Conservation (phyloP, 2,329 filamentous ascomycete species). For the Nigrospora oryzae region DNA sequence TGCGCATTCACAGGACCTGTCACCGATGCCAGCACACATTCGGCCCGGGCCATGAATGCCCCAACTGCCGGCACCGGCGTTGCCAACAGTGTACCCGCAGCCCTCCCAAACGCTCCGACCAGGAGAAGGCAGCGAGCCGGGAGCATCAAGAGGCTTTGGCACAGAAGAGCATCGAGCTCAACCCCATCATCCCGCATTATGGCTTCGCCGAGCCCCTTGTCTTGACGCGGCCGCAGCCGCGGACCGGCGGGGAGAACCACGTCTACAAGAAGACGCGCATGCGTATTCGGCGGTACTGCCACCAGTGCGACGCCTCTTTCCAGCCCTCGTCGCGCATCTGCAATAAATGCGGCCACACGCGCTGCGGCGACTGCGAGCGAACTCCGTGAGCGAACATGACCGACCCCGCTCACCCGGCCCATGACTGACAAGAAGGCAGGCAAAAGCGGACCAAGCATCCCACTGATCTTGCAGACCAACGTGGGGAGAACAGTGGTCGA, state of each 20-base stretch:
- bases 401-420: not conserved
- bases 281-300: constrained; percentile 67
- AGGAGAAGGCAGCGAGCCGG: constrained; percentile 43
- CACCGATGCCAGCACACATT: constrained; percentile 74
- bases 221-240: constrained; percentile 52
- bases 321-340: constrained; percentile 50
- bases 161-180: constrained; percentile 47
- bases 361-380: constrained; percentile 74
- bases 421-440: constrained; percentile 24
- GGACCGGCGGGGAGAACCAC: constrained; percentile 60
- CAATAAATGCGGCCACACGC: constrained; percentile 58
- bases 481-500: constrained; percentile 43
- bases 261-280: constrained; percentile 65
- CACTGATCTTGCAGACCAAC: constrained; percentile 61
- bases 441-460: constrained; percentile 63
- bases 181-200: constrained; percentile 43
- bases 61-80: constrained; percentile 67
- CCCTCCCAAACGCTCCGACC: constrained; percentile 56
- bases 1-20: constrained; percentile 71
- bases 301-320: constrained; percentile 63
- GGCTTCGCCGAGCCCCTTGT: constrained; percentile 39
- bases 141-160: constrained; percentile 35
- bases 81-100: constrained; percentile 75
- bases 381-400: constrained; percentile 55
- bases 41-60: constrained; percentile 63